Conservation (phyloP, 2,329 filamentous ascomycete genomes). For the Metarhizium humberi region DNA sequence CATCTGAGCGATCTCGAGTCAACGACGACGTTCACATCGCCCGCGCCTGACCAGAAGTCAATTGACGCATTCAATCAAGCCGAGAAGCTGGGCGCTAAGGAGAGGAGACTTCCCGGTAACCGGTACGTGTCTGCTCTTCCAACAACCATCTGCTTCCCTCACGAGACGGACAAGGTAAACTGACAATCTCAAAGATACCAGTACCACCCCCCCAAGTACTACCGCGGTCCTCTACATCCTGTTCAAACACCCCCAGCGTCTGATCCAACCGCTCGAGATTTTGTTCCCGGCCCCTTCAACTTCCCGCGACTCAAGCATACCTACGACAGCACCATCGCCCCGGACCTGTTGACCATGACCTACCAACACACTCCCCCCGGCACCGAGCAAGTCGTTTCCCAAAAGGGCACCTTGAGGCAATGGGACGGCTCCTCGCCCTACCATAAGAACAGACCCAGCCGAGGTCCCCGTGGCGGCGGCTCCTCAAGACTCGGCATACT, state of each 20-base stretch:
- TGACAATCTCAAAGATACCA: conserved; percentile 61
- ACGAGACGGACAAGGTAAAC: neutral
- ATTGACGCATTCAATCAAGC: conserved; percentile 31
- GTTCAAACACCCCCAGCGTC: conserved; percentile 82
- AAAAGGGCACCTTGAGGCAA: conserved; percentile 58
- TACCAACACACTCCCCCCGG: conserved; percentile 83
- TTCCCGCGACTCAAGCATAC: conserved; percentile 82
- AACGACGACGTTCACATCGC: conserved; percentile 37
- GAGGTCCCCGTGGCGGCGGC: conserved; percentile 68
- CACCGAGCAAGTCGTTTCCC: conserved; percentile 38
- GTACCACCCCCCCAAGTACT: conserved; percentile 88
- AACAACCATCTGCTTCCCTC: neutral
- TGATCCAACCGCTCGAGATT: conserved; percentile 80
- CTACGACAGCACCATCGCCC: conserved; percentile 74
- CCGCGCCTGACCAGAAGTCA: conserved; percentile 27
- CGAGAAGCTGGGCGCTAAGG: conserved; percentile 24
- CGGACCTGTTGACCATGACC: conserved; percentile 79
- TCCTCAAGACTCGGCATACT: conserved; percentile 58
- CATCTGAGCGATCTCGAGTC: conserved; percentile 39
- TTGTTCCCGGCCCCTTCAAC: conserved; percentile 84
- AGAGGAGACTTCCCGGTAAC: conserved; percentile 34
- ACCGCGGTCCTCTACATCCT: conserved; percentile 87
- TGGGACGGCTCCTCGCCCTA: conserved; percentile 94
- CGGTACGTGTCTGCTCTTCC: conserved; percentile 25
- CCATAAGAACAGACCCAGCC: conserved; percentile 79